A percentile compares a stretch with the other conserved stretches of the same genome.
Evolutionary conservation across 1,139 yeast genomes (phyloP).

Genomic region (Lodderomyces metapsilosis): DNA sequence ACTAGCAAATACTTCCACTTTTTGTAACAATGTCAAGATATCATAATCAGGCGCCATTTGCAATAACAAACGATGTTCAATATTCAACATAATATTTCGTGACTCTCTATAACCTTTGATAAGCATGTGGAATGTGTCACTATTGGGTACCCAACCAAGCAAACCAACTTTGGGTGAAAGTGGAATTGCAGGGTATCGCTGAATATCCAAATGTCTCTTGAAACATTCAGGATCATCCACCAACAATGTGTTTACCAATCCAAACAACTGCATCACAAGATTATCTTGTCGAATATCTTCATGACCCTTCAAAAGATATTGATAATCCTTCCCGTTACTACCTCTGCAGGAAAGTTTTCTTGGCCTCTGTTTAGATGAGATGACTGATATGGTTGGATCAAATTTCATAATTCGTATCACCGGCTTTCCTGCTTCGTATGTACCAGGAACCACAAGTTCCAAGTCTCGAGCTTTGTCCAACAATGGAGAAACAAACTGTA

Average conservation of each 20-base stretch:
- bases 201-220: constrained; percentile 92
- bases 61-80: constrained; percentile 92
- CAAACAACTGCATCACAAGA: constrained; percentile 96
- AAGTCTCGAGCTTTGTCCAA: constrained; percentile 75
- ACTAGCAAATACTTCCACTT: constrained; percentile 94
- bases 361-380: constrained; percentile 95
- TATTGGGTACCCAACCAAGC: constrained; percentile 95
- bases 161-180: constrained; percentile 96
- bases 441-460: constrained; percentile 91
- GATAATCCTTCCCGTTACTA: constrained; percentile 88
- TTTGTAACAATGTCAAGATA: constrained; percentile 79
- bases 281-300: constrained; percentile 98
- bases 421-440: constrained; percentile 83
- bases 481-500: constrained; percentile 92
- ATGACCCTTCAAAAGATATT: constrained; percentile 84
- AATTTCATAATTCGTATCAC: constrained; percentile 69
- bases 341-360: constrained; percentile 78
- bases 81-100: constrained; percentile 81
- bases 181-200: constrained; percentile 89
- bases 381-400: constrained; percentile 84
- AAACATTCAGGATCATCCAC: constrained; percentile 93
- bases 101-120: constrained; percentile 92
- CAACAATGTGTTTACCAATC: constrained; percentile 86
- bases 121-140: constrained; percentile 93
- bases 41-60: constrained; percentile 99